Evolutionary conservation across 1,139 yeast species (phyloP), one percentile per base, ranked within the genome.

Genomic region (Geotrichum cucujoidarum): DNA sequence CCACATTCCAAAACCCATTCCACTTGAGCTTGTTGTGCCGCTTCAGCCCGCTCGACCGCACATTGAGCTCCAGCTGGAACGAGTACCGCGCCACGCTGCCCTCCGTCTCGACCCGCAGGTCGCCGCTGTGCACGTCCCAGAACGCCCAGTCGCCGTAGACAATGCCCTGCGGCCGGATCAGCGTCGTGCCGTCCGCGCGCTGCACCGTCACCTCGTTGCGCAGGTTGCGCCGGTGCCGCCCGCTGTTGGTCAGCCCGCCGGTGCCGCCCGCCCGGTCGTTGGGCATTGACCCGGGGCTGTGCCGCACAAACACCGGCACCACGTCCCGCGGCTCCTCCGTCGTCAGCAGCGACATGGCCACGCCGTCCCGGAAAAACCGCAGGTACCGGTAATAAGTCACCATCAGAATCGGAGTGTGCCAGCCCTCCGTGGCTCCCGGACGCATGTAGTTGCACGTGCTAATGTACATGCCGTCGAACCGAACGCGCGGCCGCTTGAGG

Each of bases 351-450:
- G 53, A 56, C 20, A 61, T 51, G 51, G 88, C 84, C 0, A 76
- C 71, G 0, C 97, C 97, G 59, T 86, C 85, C 0, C 83, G 82
- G 60, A 76, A 86, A 60, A 92, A 89, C 50, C 97, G 71, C 33
- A 84, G 65, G 63, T 88, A 92, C 52, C 98, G 71, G 64, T 87
- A 92, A 62, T 90, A 92, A 0, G 96, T 87, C 43, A 90, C 85
- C 62, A 89, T 79, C 58, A 86, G 78, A 17, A 86, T 77, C 0
- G 97, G 96, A 52, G 80, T 78, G 37, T 75, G 67, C 84, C 94
- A 80, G n/a, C 86, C 75, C 35, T 73, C 75, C 75, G 76, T 74
- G 1, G 84, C 80, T 44, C 97, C 95, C 60, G 86, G 86, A 51
- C 95, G 76, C 56, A 85, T 76, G 64, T 88, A 90, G 54, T 86